A percentile compares a stretch with the other conserved stretches of the same genome.
phyloP scores from a whole-genome alignment of 306 rosid genomes.

The Gynostemma pentaphyllum region DNA sequence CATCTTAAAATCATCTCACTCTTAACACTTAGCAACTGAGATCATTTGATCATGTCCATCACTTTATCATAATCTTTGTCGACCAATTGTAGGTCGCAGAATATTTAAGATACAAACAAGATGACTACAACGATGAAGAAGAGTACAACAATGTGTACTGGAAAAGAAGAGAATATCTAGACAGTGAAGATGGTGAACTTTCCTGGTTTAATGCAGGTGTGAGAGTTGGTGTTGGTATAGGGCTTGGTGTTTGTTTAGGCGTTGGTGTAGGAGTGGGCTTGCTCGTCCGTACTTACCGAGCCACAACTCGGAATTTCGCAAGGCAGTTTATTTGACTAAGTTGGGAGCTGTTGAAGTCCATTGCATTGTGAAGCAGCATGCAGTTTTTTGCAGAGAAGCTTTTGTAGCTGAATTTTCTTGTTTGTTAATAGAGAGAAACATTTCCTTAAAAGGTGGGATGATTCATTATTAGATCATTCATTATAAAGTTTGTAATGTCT shows the following conservation, averaged over 20 bases:
- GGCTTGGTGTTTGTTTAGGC: slow-evolving; percentile 34
- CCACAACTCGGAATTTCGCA: slow-evolving; percentile 24
- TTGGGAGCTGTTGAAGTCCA: background rate
- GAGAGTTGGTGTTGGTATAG: slow-evolving; percentile 34
- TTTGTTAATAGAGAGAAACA: background rate
- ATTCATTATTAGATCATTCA: background rate
- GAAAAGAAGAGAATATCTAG: slow-evolving; percentile 27
- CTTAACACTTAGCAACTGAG: background rate
- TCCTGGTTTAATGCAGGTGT: slow-evolving; percentile 38
- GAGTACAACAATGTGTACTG: slow-evolving; percentile 15
- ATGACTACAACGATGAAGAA: slow-evolving; percentile 8
- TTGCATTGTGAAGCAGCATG: no score
- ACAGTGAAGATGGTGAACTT: slow-evolving; percentile 32
- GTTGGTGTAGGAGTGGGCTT: slow-evolving; percentile 27
- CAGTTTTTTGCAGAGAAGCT: background rate
- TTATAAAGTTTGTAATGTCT: background rate
- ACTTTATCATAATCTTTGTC: background rate
- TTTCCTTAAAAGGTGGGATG: background rate
- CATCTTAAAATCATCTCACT: background rate
- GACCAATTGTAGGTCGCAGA: slow-evolving; percentile 15
- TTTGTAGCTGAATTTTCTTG: slow-evolving; percentile 5
- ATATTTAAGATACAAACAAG: slow-evolving; percentile 22
- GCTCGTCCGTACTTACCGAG: slow-evolving; percentile 28
- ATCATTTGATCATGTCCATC: background rate
- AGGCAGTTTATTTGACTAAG: slow-evolving; percentile 21